These are phyloP conservation scores for Ceratocystis papillata DNA, from an alignment of 2,329 filamentous ascomycete species.

Conservation along the genomic window DNA sequence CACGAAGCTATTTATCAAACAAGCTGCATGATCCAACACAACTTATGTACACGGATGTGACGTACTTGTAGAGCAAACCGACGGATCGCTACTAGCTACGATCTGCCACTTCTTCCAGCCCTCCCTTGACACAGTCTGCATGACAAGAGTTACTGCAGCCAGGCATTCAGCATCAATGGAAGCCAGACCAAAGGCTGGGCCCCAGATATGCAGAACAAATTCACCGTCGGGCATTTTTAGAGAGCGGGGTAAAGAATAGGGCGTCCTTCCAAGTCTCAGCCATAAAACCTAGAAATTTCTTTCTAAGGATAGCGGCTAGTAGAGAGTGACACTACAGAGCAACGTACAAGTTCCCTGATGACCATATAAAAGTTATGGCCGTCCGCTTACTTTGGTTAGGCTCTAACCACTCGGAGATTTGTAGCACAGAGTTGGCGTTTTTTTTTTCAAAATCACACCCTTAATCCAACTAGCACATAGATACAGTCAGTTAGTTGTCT, in stretches of 20 bases:
- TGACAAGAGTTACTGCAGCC: conserved; percentile 66
- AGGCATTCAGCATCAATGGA: conserved; percentile 89
- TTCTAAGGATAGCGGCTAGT: neutral
- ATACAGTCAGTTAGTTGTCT: too few relatives aligned
- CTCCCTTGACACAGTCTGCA: conserved; percentile 31
- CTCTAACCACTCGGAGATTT: too few relatives aligned
- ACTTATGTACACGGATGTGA: conserved; percentile 26
- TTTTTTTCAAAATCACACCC: too few relatives aligned
- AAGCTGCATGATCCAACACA: conserved; percentile 5
- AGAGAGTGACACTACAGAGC: too few relatives aligned
- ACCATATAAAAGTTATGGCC: too few relatives aligned
- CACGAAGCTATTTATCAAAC: conserved; percentile 1
- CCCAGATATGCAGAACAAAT: conserved; percentile 73
- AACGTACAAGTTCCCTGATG: too few relatives aligned
- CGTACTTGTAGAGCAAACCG: conserved; percentile 59
- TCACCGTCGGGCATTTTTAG: conserved; percentile 19
- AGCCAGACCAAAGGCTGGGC: conserved; percentile 74
- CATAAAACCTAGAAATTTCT: neutral
- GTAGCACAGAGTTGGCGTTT: too few relatives aligned
- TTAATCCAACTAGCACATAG: too few relatives aligned
- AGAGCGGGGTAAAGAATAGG: neutral
- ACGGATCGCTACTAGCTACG: conserved; percentile 61
- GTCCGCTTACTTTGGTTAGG: too few relatives aligned
- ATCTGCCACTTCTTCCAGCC: conserved; percentile 46
- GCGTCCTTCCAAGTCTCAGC: neutral